Evolutionary conservation across 495 filamentous ascomycete species (phyloP).

Genomic region (Pyronema omphalodes): DNA sequence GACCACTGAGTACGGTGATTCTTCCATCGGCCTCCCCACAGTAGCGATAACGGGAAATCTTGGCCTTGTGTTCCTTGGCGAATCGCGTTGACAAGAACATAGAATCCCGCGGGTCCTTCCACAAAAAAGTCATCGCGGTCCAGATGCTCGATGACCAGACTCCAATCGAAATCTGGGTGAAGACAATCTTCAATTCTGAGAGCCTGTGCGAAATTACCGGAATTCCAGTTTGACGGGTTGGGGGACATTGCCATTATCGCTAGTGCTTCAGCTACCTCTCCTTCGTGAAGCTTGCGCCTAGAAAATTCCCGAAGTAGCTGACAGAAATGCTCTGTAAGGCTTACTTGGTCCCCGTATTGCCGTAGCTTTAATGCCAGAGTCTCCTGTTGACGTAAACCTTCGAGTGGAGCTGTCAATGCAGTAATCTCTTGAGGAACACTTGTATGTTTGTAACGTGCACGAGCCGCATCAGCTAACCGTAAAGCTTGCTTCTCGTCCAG

Average conservation of each 20-base stretch:
- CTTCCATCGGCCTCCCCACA: conserved; percentile 88
- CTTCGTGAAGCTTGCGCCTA: conserved; percentile 45
- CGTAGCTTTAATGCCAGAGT: conserved; percentile 59
- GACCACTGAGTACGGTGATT: conserved; percentile 72
- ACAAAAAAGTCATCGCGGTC: conserved; percentile 64
- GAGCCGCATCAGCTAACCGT: conserved; percentile 20
- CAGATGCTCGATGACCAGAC: conserved; percentile 58
- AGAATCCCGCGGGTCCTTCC: conserved; percentile 52
- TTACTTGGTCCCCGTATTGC: conserved; percentile 40
- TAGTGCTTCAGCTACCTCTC: conserved; percentile 62
- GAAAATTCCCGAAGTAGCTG: conserved; percentile 32
- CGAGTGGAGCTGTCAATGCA: conserved; percentile 21
- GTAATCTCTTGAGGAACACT: conserved; percentile 17
- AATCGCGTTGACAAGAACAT: conserved; percentile 58
- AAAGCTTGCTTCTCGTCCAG: conserved; percentile 17
- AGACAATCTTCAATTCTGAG: conserved; percentile 34
- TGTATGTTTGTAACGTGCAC: conserved; percentile 22
- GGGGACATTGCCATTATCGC: conserved; percentile 64
- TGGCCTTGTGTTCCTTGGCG: conserved; percentile 42
- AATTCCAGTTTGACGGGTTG: conserved; percentile 46
- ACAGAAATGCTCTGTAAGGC: conserved; percentile 19
- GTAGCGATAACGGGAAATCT: conserved; percentile 49
- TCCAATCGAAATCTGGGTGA: conserved; percentile 54
- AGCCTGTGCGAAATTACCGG: conserved; percentile 52
- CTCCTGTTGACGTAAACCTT: conserved; percentile 23